Evolutionary conservation across 2,329 filamentous ascomycete genomes (phyloP), one percentile per base, ranked within the genome.

Genomic region (Beauveria sp.): DNA sequence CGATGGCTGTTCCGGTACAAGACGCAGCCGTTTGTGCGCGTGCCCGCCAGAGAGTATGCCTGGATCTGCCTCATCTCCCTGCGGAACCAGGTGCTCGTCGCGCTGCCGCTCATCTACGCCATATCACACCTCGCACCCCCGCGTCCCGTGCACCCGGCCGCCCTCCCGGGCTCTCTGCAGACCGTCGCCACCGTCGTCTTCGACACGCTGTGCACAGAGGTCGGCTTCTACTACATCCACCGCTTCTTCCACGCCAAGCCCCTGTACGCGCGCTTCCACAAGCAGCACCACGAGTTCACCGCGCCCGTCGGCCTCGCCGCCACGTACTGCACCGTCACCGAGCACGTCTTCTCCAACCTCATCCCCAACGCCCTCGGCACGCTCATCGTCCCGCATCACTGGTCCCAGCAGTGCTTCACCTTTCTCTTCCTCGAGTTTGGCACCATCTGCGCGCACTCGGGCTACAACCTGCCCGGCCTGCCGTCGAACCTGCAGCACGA

Each of bases 201-300:
- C 26, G 64, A 65, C 58, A 22, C 61, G 10, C 43, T 64, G 14
- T 65, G 64, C 53, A 65, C 62, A 60, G 80, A 83, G 65, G 65
- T 73, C 3, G 63, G 78, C 9, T 82, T 83, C 69, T 83, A 82
- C 69, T 81, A 81, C 65, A 65, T 71, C 56, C 81, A 83, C 69
- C 77, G 80, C 14, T 63, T 78, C 10, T 72, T 83, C 20, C 81
- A 83, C 67, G 67, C 71, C 9, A 77, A 74, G 1, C 62, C 58
- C 10, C 67, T 81, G 10, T 83, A 82, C 72, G 66, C 68, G 14
- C 65, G 65, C 34, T 76, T 83, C 64, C 81, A 83, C 71, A 81
- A 81, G 62, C 72, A 72, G 45, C 81, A 83, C 67, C 80, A 83
- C 70, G 70, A 71, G 30, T 83, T 82, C 70, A 78, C 76, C 0